Percentiles rank a stretch among this genome's conserved stretches.
Conservation (phyloP, 208 protist genomes). For the Trypanosoma platydactyli region DNA sequence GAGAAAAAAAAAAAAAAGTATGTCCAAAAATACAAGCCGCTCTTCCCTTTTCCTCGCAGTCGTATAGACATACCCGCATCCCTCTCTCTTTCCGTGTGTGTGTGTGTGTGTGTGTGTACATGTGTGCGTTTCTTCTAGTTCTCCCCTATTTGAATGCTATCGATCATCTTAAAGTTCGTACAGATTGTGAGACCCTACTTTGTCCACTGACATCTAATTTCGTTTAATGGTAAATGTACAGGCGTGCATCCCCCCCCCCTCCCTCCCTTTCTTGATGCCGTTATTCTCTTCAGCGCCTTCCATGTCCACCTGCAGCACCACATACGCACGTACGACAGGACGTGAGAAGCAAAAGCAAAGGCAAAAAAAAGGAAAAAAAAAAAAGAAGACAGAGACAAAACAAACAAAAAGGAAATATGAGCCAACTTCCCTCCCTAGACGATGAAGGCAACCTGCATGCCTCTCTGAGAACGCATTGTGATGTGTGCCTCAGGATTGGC, state of each 20-base stretch:
- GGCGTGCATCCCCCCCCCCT: not conserved
- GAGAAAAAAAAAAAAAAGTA: no score
- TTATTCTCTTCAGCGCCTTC: no score
- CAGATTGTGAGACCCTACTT: not conserved
- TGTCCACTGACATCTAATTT: not conserved
- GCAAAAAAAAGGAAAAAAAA: conserved; percentile 11
- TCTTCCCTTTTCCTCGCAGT: no score
- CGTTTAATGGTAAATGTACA: conserved; percentile 1
- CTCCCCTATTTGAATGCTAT: no score
- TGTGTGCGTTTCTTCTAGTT: no score
- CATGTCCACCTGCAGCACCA: no score
- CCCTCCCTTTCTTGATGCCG: not conserved
- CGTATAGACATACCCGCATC: no score
- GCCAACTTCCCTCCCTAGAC: not conserved
- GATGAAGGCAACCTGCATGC: conserved; percentile 11
- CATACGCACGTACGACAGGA: no score
- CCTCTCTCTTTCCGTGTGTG: no score
- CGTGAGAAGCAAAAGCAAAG: not conserved
- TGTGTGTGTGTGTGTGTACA: no score
- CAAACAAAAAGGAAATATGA: conserved; percentile 1
- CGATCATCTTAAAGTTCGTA: not conserved
- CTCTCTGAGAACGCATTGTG: not conserved
- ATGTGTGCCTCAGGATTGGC: not conserved
- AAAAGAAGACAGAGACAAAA: conserved; percentile 6
- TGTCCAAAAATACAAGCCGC: no score